Evolutionary conservation across 257 asterid species (phyloP), one percentile per base, ranked within the genome.

Genomic region (Solanum dulcamara): DNA sequence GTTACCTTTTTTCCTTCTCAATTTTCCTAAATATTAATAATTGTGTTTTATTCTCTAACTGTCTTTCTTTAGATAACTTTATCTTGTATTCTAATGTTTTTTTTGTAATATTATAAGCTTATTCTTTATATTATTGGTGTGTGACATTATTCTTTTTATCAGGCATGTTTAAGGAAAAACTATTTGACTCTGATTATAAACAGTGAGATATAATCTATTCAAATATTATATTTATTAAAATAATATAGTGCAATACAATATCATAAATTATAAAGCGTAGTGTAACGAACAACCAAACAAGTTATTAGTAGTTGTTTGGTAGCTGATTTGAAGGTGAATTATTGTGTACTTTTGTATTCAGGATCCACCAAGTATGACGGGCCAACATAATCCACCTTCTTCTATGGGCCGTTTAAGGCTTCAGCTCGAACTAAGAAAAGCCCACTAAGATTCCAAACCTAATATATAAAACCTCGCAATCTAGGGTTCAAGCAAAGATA

Each of bases 401-500:
- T 20, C 10, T 5, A 26, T 38, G 80, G 53, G 55, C 53, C 81
- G 18, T 46, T 48, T 46, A 28, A 28, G 83, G 62, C 40, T 44
- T 46, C 55, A 46, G 1, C n/a, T 24, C 7, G 57, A 59, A 51
- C 80, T 44, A 64, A 60, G 0, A 18, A 4, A 59, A 83, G 81
- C 88, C 88, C 86, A 84, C 33, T 10, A 87, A 50, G 26, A 55
- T 46, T 11, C 64, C 40, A 50, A 30, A 13, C 71, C 83, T 53
- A 59, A 14, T 2, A 26, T 70, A 60, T 15, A 84, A 67, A 86
- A 74, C 1, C 5, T 10, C 32, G 24, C 17, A 30, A 26, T 9
- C 66, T 89, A 90, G 93, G 93, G 89, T 88, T 87, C 83, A 85
- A 11, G 10, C 4, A 6, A 30, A 77, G 12, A 81, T 85, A 2